A percentile compares a stretch with the other conserved stretches of the same genome.
These are phyloP conservation scores for Carex myosuroides DNA, from an alignment of 176 grass and related monocot species.

Conservation along the genomic window DNA sequence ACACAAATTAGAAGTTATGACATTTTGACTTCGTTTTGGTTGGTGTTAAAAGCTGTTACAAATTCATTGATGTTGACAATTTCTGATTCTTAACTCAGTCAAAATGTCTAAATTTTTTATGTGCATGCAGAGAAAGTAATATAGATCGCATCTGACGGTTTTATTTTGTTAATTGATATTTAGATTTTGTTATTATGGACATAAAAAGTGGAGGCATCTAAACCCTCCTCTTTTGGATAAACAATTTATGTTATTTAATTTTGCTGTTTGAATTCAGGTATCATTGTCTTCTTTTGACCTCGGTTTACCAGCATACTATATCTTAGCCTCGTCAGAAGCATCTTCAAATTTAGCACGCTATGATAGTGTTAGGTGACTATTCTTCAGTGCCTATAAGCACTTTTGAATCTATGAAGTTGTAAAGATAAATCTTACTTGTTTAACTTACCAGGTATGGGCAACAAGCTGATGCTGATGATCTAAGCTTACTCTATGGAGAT, in stretches of 20 bases:
- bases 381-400: neutral
- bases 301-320: constrained; percentile 88
- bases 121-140: neutral
- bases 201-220: neutral
- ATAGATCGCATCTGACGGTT: neutral
- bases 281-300: constrained; percentile 89
- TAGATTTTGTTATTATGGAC: neutral
- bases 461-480: constrained; percentile 54
- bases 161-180: constrained; percentile 8
- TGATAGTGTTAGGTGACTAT: constrained; percentile 84
- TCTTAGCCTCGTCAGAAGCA: constrained; percentile 89
- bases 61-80: neutral
- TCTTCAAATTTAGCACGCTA: constrained; percentile 97
- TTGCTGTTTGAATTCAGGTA: constrained; percentile 41
- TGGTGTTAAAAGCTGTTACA: neutral
- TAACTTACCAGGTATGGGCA: constrained; percentile 64
- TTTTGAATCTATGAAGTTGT: neutral
- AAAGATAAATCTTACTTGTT: neutral
- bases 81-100: neutral
- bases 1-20: neutral
- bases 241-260: neutral
- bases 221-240: neutral
- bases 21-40: neutral
- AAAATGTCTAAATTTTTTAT: neutral
- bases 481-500: constrained; percentile 66